Conservation (phyloP, 1,284 basidiomycete genomes). For the Thecaphora thlaspeos region DNA sequence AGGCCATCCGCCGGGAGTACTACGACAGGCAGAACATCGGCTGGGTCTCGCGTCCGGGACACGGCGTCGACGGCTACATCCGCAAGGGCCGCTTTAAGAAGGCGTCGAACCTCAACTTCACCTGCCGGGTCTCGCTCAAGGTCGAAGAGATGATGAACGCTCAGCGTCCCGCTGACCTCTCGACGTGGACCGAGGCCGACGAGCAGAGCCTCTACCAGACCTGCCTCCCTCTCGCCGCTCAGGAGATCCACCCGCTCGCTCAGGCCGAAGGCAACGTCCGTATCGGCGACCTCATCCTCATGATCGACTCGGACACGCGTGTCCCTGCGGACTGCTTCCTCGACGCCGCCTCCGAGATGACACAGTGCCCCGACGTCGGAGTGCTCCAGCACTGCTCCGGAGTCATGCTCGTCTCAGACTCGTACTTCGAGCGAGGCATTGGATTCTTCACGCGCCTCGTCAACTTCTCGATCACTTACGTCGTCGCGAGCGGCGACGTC, state of each 20-base stretch:
- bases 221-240: slow-evolving; percentile 60
- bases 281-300: slow-evolving; percentile 44
- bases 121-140: slow-evolving; percentile 69
- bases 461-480: slow-evolving; percentile 57
- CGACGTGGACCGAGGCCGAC: slow-evolving; percentile 28
- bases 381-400: slow-evolving; percentile 79
- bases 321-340: slow-evolving; percentile 82
- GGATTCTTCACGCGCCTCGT: slow-evolving; percentile 66
- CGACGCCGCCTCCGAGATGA: slow-evolving; percentile 79
- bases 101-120: slow-evolving; percentile 86
- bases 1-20: slow-evolving; percentile 68
- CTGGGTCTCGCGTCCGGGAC: slow-evolving; percentile 76
- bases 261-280: slow-evolving; percentile 34
- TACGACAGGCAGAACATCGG: slow-evolving; percentile 75
- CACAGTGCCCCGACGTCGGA: slow-evolving; percentile 72
- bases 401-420: slow-evolving; percentile 79
- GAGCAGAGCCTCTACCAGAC: slow-evolving; percentile 29
- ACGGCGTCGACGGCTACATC: slow-evolving; percentile 69
- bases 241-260: slow-evolving; percentile 56
- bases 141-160: slow-evolving; percentile 69
- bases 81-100: slow-evolving; percentile 89
- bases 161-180: slow-evolving; percentile 6
- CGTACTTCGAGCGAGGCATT: slow-evolving; percentile 83
- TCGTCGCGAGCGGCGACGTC: slow-evolving; percentile 56
- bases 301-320: slow-evolving; percentile 73